Evolutionary conservation across 768 basidiomycete species (phyloP), one percentile per base, ranked within the genome.

Genomic region (Calvatia gigantea): DNA sequence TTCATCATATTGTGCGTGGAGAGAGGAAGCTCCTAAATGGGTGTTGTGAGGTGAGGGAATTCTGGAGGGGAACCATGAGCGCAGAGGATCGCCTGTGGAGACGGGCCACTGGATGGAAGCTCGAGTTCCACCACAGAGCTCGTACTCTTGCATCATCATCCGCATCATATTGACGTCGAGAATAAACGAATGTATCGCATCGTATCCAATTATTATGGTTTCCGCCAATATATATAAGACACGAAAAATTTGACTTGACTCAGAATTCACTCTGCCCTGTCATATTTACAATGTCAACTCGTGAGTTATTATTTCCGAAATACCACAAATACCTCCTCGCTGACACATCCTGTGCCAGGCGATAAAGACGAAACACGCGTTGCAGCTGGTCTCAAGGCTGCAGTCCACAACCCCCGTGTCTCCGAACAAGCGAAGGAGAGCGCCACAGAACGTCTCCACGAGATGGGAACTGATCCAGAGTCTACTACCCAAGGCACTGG

Each of bases 391-490:
- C 70, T 82, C 58, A 84, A 83, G 63, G 83, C 84, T 8, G 71
- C 84, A 7, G 71, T 83, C 1, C 67, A 76, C 61, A 86, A 87
- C 65, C 83, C 82, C 9, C 73, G 79, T 49, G 80, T 84, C 41
- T 83, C 81, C 3, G 70, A 73, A 0, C 77, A 78, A 57, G 84
- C 83, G 0, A 83, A 83, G 63, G 66, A 70, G 41, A 71, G 73
- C 15, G 85, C 83, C 6, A 61, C 61, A 8, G 67, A 77, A 42
- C 70, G 72, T 9, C 73, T 86, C n/a, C 69, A 77, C 15, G 60
- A 71, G 6, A 67, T 73, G 63, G 65, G 61, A 4, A 47, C 35
- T 9, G 54, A 62, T 6, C 35, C 56, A 27, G 55, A 61, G 31
- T 45, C 19, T 1, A 11, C 33, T n/a, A 37, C 11, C 8, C 51